Conservation (phyloP, 306 rosid genomes). For the Canavalia gladiata region DNA sequence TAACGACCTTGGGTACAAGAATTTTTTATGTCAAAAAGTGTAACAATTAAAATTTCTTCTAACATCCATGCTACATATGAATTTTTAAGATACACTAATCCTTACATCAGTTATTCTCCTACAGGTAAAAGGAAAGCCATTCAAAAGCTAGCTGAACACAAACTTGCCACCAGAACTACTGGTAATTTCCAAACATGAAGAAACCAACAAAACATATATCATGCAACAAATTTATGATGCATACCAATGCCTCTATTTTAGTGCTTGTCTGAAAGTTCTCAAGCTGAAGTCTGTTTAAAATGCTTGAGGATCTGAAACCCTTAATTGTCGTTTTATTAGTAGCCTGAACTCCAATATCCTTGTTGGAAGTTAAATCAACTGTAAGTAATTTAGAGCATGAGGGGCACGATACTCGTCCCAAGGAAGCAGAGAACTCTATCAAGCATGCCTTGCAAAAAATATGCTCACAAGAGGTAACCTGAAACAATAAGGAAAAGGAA, state of each 20-base stretch:
- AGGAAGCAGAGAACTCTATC: slow-evolving; percentile 69
- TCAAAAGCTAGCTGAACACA: slow-evolving; percentile 13
- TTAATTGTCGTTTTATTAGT: slow-evolving; percentile 66
- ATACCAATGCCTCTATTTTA: slow-evolving; percentile 97
- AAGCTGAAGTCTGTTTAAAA: slow-evolving; percentile 79
- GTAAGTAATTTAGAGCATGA: slow-evolving; percentile 83
- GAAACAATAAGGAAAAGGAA: slow-evolving; percentile 43
- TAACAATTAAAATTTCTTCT: not conserved
- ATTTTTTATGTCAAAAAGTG: not conserved
- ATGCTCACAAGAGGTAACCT: slow-evolving; percentile 92
- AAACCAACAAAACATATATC: not conserved
- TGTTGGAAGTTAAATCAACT: slow-evolving; percentile 72
- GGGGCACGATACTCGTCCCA: slow-evolving; percentile 79
- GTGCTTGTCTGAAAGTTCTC: slow-evolving; percentile 96
- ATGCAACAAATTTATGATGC: slow-evolving; percentile 41
- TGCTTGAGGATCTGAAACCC: slow-evolving; percentile 89
- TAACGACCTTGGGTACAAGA: too few species aligned
- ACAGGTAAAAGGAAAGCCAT: slow-evolving; percentile 14
- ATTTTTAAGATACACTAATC: not conserved
- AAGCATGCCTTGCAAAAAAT: slow-evolving; percentile 85
- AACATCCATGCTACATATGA: not conserved
- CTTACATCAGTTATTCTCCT: slow-evolving; percentile 3
- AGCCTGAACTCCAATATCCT: slow-evolving; percentile 53
- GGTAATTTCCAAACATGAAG: not conserved
- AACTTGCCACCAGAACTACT: slow-evolving; percentile 20